These are phyloP conservation scores for Pythium myriotylum DNA, from an alignment of 352 stramenopile species.

Conservation along the genomic window DNA sequence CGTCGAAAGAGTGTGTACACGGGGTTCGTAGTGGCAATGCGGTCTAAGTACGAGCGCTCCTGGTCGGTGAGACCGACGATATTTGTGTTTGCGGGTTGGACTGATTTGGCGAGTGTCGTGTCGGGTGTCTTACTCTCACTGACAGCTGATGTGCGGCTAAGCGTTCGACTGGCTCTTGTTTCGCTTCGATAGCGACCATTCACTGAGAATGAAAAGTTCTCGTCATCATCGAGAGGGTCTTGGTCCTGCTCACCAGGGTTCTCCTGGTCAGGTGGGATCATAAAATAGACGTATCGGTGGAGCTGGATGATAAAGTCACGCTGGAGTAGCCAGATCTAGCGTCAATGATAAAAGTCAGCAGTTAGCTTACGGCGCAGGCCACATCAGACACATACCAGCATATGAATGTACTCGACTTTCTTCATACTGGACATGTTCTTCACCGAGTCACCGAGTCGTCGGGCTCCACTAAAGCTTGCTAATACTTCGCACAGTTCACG, in stretches of 20 bases:
- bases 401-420: conserved; percentile 88
- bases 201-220: conserved; percentile 17
- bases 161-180: conserved; percentile 10
- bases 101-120: conserved; percentile 9
- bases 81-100: conserved; percentile 30
- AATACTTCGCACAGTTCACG: conserved; percentile 78
- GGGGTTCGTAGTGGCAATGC: conserved; percentile 79
- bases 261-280: conserved; percentile 75
- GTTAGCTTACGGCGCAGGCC: neutral
- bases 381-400: conserved; percentile 47
- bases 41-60: conserved; percentile 76
- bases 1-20: conserved; percentile 83
- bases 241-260: conserved; percentile 15
- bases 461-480: conserved; percentile 68
- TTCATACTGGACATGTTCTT: conserved; percentile 63
- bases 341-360: neutral
- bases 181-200: conserved; percentile 10
- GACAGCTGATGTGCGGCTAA: conserved; percentile 16
- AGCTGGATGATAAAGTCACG: conserved; percentile 83
- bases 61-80: conserved; percentile 54
- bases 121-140: neutral
- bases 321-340: conserved; percentile 82
- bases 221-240: conserved; percentile 8
- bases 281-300: conserved; percentile 88
- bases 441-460: conserved; percentile 78